Evolutionary conservation across 164 flowering plant genomes (phyloP).

Genomic region (Vitis rupestris): DNA sequence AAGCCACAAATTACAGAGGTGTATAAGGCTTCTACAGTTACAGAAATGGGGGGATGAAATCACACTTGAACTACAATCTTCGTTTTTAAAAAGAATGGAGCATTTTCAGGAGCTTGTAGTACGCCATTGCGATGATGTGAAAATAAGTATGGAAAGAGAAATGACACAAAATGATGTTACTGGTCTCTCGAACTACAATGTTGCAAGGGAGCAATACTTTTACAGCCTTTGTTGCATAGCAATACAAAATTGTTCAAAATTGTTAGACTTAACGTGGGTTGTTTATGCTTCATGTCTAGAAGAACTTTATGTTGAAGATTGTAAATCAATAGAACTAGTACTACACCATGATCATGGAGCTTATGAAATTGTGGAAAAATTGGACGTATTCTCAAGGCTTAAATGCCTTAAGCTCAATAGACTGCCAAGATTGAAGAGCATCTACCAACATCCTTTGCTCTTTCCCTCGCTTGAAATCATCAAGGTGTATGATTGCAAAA

Average conservation of each 20-base stretch:
- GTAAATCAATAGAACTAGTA: not conserved
- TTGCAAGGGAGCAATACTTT: too few species aligned
- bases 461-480: not conserved
- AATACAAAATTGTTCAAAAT: not conserved
- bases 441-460: not conserved
- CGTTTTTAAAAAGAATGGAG: too few species aligned
- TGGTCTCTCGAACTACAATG: not conserved
- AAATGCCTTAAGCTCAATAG: not conserved
- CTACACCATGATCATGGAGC: not conserved
- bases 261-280: conserved; percentile 5
- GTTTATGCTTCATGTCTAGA: conserved; percentile 8
- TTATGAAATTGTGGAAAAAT: not conserved
- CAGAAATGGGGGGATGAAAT: too few species aligned
- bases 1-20: too few species aligned
- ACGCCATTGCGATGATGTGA: too few species aligned
- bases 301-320: not conserved
- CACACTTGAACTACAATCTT: too few species aligned
- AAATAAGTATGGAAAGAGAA: too few species aligned
- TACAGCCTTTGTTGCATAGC: not conserved
- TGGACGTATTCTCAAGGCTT: not conserved
- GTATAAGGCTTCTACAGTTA: too few species aligned
- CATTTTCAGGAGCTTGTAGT: rapidly evolving
- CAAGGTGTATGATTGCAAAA: not conserved
- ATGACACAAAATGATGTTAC: too few species aligned
- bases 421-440: conserved; percentile 3